phyloP scores from a whole-genome alignment of 2,329 filamentous ascomycete genomes.

The Colletotrichum nymphaeae region DNA sequence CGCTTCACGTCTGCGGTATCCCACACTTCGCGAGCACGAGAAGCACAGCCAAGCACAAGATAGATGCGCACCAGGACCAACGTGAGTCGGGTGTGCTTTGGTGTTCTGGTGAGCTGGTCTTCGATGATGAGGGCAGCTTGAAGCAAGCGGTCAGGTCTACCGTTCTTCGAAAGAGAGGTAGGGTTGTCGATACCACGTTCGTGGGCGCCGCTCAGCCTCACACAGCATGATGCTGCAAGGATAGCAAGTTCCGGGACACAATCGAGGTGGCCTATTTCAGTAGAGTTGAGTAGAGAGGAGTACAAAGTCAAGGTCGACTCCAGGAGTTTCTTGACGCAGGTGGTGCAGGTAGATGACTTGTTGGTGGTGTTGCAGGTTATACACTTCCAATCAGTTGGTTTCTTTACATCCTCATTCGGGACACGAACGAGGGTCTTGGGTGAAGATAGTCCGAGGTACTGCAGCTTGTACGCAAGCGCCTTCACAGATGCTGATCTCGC shows the following conservation, averaged over 20 bases:
- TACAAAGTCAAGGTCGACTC: conserved; percentile 32
- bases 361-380: conserved; percentile 13
- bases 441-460: conserved; percentile 57
- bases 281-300: conserved; percentile 20
- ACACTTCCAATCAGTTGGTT: conserved; percentile 37
- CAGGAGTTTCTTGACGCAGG: conserved; percentile 22
- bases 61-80: conserved; percentile 65
- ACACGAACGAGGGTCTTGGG: conserved; percentile 42
- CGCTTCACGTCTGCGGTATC: conserved; percentile 65
- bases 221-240: conserved; percentile 47
- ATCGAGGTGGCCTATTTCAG: conserved; percentile 17
- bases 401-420: conserved; percentile 33
- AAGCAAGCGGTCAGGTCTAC: conserved; percentile 49
- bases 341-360: conserved; percentile 12
- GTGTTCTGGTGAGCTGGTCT: conserved; percentile 56
- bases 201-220: conserved; percentile 40
- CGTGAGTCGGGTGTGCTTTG: conserved; percentile 58
- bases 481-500: conserved; percentile 42
- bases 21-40: conserved; percentile 61
- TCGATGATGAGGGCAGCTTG: conserved; percentile 63
- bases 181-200: conserved; percentile 10
- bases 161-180: background rate
- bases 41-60: conserved; percentile 60
- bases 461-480: conserved; percentile 54
- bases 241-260: conserved; percentile 48